These are phyloP conservation scores for Dothistroma pini DNA, from an alignment of 2,329 filamentous ascomycete genomes.

Conservation along the genomic window DNA sequence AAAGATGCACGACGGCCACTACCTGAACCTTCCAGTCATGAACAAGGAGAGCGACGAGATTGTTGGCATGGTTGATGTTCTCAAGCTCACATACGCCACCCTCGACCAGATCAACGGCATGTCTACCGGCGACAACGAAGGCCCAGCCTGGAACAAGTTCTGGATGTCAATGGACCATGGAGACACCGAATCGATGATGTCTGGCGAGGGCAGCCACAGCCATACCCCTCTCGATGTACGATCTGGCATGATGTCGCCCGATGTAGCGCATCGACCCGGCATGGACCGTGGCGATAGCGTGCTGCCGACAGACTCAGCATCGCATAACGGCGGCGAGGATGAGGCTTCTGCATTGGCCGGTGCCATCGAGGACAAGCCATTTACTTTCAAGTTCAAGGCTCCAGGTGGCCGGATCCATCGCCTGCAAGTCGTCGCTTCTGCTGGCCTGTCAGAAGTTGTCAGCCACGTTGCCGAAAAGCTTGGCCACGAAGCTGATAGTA, in stretches of 20 bases:
- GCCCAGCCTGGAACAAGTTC: constrained; percentile 99
- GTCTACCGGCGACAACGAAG: constrained; percentile 81
- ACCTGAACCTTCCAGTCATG: constrained; percentile 97
- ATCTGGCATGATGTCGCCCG: constrained; percentile 73
- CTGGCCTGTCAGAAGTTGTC: constrained; percentile 78
- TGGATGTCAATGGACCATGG: constrained; percentile 94
- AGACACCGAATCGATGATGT: constrained; percentile 94
- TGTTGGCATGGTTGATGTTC: constrained; percentile 98
- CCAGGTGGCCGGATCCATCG: constrained; percentile 92
- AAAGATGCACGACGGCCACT: constrained; percentile 99
- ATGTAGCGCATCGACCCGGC: constrained; percentile 55
- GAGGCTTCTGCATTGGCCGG: constrained; percentile 61
- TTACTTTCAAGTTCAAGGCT: constrained; percentile 99
- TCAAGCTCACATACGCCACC: constrained; percentile 97
- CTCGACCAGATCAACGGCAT: constrained; percentile 94
- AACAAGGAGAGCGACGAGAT: constrained; percentile 88
- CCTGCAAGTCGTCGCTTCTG: constrained; percentile 74
- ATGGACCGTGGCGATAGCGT: constrained; percentile 77
- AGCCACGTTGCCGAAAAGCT: constrained; percentile 77
- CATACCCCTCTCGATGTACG: constrained; percentile 61
- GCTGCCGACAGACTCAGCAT: constrained; percentile 89
- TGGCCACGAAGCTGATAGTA: constrained; percentile 72
- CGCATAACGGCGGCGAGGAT: constrained; percentile 75
- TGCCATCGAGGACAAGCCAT: constrained; percentile 67
- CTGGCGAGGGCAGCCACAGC: constrained; percentile 72